These are phyloP conservation scores for Epichloe elymi DNA, from an alignment of 2,329 filamentous ascomycete genomes.

Conservation along the genomic window DNA sequence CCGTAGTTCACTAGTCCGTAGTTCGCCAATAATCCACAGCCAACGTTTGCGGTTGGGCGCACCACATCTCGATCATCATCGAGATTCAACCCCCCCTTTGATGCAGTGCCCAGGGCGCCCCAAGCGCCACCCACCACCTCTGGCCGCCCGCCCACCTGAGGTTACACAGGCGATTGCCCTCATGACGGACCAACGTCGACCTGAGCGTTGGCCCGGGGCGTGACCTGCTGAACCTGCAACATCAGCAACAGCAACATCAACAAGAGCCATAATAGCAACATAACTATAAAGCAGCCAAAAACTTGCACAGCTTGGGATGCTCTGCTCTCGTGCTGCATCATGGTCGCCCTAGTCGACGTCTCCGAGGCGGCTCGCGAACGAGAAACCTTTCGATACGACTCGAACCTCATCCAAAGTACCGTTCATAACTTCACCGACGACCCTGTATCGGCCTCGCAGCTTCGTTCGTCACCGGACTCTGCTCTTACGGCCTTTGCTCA, in stretches of 20 bases:
- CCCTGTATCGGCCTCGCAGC: slow-evolving; percentile 4
- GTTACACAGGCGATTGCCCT: background rate
- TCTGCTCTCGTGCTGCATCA: background rate
- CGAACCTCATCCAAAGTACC: background rate
- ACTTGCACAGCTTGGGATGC: background rate
- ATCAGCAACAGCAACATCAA: background rate
- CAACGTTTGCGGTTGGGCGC: background rate
- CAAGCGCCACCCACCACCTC: background rate
- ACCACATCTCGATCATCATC: background rate
- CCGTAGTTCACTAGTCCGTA: background rate
- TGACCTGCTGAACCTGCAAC: background rate
- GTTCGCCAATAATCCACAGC: background rate
- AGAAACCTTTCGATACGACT: slow-evolving; percentile 2
- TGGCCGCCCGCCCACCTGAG: background rate
- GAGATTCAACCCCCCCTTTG: background rate
- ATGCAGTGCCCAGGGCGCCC: background rate
- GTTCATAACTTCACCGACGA: background rate
- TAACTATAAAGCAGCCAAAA: too few relatives aligned
- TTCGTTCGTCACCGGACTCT: slow-evolving; percentile 16
- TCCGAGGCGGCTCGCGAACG: slow-evolving; percentile 2
- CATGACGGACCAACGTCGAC: background rate
- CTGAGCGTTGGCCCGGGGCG: background rate
- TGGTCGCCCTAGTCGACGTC: slow-evolving; percentile 1
- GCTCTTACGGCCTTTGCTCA: slow-evolving; percentile 33
- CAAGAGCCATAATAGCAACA: background rate